phyloP scores from a whole-genome alignment of 768 basidiomycete genomes.

The Hydnomerulius pinastri region DNA sequence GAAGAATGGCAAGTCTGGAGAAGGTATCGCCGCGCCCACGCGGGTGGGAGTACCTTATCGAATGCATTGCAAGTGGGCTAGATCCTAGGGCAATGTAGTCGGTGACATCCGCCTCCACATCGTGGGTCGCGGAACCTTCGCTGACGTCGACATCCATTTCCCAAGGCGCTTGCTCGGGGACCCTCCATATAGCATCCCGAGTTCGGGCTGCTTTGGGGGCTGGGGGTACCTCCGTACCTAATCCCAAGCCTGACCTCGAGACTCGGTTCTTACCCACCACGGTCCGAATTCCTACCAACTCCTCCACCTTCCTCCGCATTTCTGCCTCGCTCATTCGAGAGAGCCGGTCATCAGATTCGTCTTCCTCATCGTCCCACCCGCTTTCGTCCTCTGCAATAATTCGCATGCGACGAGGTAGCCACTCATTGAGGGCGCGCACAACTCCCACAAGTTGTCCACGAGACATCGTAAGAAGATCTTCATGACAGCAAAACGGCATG shows the following conservation, averaged over 20 bases:
- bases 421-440: slow-evolving; percentile 55
- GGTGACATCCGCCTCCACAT: slow-evolving; percentile 1
- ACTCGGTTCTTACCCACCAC: slow-evolving; percentile 33
- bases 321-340: slow-evolving; percentile 38
- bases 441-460: slow-evolving; percentile 53
- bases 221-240: slow-evolving; percentile 30
- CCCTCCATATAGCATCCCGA: slow-evolving; percentile 17
- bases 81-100: slow-evolving; percentile 24
- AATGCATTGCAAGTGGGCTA: slow-evolving; percentile 28
- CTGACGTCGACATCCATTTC: slow-evolving; percentile 24
- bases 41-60: slow-evolving; percentile 6
- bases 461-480: slow-evolving; percentile 68
- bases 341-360: slow-evolving; percentile 8
- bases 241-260: slow-evolving; percentile 26
- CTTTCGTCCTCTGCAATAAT: slow-evolving; percentile 45
- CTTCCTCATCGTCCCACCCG: slow-evolving; percentile 8
- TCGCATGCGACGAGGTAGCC: slow-evolving; percentile 51
- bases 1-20: slow-evolving; percentile 23
- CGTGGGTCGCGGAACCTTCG: slow-evolving; percentile 5
- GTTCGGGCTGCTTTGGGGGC: slow-evolving; percentile 31
- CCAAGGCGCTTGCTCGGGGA: slow-evolving; percentile 21
- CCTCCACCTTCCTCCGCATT: slow-evolving; percentile 59
- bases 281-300: slow-evolving; percentile 55
- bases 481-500: slow-evolving; percentile 73
- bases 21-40: slow-evolving; percentile 8